Evolutionary conservation across 2,329 filamentous ascomycete genomes (phyloP).

Genomic region (Trichoderma asperellum): DNA sequence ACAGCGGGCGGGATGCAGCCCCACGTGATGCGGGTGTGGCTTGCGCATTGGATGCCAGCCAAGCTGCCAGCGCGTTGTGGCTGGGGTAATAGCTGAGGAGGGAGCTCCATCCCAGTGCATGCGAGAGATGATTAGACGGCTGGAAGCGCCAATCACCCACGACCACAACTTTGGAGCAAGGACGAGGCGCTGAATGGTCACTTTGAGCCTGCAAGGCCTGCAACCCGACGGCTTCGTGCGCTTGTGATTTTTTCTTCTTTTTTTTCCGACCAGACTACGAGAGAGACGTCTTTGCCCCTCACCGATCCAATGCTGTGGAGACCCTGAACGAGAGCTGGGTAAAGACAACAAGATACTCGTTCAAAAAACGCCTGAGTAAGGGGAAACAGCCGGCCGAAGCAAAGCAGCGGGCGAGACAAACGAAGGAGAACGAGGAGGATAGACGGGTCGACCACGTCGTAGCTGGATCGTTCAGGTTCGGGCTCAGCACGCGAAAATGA

Average conservation of each 20-base stretch:
- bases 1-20: background rate
- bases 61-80: slow-evolving; percentile 24
- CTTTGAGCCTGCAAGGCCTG: slow-evolving; percentile 14
- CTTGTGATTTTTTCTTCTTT: background rate
- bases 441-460: slow-evolving; percentile 8
- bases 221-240: slow-evolving; percentile 13
- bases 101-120: slow-evolving; percentile 24
- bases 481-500: slow-evolving; percentile 46
- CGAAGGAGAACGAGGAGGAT: slow-evolving; percentile 8
- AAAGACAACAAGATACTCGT: slow-evolving; percentile 3
- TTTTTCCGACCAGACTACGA: slow-evolving; percentile 5
- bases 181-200: slow-evolving; percentile 8
- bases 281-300: background rate
- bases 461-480: background rate
- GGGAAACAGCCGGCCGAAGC: background rate
- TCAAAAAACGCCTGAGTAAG: slow-evolving; percentile 1
- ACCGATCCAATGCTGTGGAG: slow-evolving; percentile 29
- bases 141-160: slow-evolving; percentile 24
- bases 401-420: slow-evolving; percentile 1
- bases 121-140: slow-evolving; percentile 19
- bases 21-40: slow-evolving; percentile 40
- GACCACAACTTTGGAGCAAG: slow-evolving; percentile 14
- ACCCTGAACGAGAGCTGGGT: slow-evolving; percentile 21
- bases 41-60: slow-evolving; percentile 29
- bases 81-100: slow-evolving; percentile 11